phyloP scores from a whole-genome alignment of 78 protist species.

The Polysphondylium violaceum region DNA sequence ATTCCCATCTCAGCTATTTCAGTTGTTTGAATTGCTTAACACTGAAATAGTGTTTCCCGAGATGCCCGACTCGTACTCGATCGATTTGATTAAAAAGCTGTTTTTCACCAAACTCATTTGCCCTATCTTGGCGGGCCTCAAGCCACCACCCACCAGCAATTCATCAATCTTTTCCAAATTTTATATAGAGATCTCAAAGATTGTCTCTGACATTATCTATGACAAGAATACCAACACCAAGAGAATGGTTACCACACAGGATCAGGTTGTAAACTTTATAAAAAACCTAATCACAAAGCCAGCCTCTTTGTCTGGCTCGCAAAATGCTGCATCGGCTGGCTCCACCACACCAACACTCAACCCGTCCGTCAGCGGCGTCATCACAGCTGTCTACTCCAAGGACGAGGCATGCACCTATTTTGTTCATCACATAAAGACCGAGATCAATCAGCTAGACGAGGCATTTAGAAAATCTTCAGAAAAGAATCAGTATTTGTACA shows the following conservation, averaged over 20 bases:
- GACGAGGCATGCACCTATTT: conserved; percentile 31
- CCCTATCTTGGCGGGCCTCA: conserved; percentile 29
- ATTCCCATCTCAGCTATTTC: conserved; percentile 20
- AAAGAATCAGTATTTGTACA: not conserved
- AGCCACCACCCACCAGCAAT: conserved; percentile 6
- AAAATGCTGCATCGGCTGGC: not conserved
- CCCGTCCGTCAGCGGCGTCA: not conserved
- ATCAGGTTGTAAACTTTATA: conserved; percentile 32
- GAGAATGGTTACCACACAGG: not conserved
- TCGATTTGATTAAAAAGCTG: conserved; percentile 39
- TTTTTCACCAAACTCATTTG: conserved; percentile 40
- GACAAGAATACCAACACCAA: not conserved
- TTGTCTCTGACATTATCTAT: conserved; percentile 15
- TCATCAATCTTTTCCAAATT: not conserved
- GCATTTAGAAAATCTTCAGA: conserved; percentile 18
- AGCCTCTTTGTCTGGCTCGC: not conserved
- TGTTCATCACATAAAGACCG: conserved; percentile 1
- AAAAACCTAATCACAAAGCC: not conserved
- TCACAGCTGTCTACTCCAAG: conserved; percentile 17
- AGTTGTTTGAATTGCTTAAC: conserved; percentile 26
- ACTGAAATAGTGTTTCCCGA: not conserved
- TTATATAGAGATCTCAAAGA: conserved; percentile 26
- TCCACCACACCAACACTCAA: not conserved
- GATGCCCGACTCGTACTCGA: no score
- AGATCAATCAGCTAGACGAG: conserved; percentile 23